Evolutionary conservation across 2,329 filamentous ascomycete genomes (phyloP).

Genomic region (Claviceps monticola): DNA sequence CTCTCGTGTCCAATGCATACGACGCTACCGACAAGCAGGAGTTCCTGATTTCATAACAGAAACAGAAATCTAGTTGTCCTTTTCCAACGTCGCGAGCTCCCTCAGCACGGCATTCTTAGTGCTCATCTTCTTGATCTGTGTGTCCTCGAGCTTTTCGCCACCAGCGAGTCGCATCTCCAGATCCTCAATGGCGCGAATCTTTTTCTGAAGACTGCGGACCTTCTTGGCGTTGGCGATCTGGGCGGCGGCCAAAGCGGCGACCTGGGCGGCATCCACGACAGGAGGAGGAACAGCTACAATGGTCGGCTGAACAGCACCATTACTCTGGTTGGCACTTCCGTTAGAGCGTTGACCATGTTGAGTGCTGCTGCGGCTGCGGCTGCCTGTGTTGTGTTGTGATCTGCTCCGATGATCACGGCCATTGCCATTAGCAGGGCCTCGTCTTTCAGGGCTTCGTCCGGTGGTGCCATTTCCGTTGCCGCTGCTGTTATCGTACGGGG

Average conservation of each 20-base stretch:
- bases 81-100: slow-evolving; percentile 54
- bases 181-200: slow-evolving; percentile 94
- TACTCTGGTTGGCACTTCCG: slow-evolving; percentile 13
- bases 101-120: slow-evolving; percentile 75
- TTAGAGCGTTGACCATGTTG: slow-evolving; percentile 23
- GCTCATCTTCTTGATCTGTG: slow-evolving; percentile 94
- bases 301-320: slow-evolving; percentile 12
- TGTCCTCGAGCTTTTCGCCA: slow-evolving; percentile 95
- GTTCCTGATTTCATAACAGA: too few species aligned
- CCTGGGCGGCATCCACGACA: slow-evolving; percentile 33
- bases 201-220: slow-evolving; percentile 84
- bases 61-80: slow-evolving; percentile 9
- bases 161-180: slow-evolving; percentile 90
- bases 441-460: slow-evolving; percentile 53
- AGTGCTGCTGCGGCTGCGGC: slow-evolving; percentile 40
- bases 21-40: neutral
- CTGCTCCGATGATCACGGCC: slow-evolving; percentile 40
- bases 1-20: neutral
- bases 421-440: slow-evolving; percentile 26
- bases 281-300: slow-evolving; percentile 31
- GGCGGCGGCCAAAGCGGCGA: slow-evolving; percentile 30
- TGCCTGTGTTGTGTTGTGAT: slow-evolving; percentile 37
- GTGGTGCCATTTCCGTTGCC: slow-evolving; percentile 24
- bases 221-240: slow-evolving; percentile 82
- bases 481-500: slow-evolving; percentile 24